Evolutionary conservation across 2,329 filamentous ascomycete genomes (phyloP).

Genomic region (Didymella exigua): DNA sequence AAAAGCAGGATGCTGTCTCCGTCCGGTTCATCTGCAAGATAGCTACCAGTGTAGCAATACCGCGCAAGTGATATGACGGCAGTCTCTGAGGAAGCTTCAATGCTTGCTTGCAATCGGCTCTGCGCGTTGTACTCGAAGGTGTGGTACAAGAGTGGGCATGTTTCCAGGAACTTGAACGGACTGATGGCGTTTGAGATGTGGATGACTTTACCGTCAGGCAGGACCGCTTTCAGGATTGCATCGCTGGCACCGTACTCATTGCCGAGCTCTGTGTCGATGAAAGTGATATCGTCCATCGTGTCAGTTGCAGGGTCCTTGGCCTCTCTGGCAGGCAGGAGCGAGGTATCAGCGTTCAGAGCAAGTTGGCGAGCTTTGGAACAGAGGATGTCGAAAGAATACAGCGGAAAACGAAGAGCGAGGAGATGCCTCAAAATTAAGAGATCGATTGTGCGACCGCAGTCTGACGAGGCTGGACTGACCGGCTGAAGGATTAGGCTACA

Average conservation of each 20-base stretch:
- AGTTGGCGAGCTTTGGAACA: neutral
- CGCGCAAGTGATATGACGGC: slow-evolving; percentile 49
- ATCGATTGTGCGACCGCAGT: slow-evolving; percentile 6
- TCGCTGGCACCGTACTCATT: slow-evolving; percentile 19
- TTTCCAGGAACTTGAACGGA: slow-evolving; percentile 38
- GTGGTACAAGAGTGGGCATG: slow-evolving; percentile 49
- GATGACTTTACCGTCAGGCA: slow-evolving; percentile 38
- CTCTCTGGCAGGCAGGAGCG: neutral
- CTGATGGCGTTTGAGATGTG: slow-evolving; percentile 44
- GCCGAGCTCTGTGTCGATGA: slow-evolving; percentile 21
- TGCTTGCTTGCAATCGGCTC: slow-evolving; percentile 41
- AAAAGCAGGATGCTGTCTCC: slow-evolving; percentile 43
- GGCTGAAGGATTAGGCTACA: slow-evolving; percentile 23
- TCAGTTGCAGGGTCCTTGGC: slow-evolving; percentile 3
- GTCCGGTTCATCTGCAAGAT: slow-evolving; percentile 31
- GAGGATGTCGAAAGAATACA: neutral
- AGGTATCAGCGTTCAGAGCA: neutral
- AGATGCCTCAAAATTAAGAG: neutral
- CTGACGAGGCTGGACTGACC: slow-evolving; percentile 20
- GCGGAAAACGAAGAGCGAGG: neutral
- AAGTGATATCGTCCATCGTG: slow-evolving; percentile 33
- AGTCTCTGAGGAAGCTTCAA: slow-evolving; percentile 45
- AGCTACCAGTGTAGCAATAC: slow-evolving; percentile 51
- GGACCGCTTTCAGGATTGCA: slow-evolving; percentile 42
- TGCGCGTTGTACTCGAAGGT: slow-evolving; percentile 47